phyloP scores from a whole-genome alignment of 2,329 filamentous ascomycete genomes.

The Microascus cirrosus region DNA sequence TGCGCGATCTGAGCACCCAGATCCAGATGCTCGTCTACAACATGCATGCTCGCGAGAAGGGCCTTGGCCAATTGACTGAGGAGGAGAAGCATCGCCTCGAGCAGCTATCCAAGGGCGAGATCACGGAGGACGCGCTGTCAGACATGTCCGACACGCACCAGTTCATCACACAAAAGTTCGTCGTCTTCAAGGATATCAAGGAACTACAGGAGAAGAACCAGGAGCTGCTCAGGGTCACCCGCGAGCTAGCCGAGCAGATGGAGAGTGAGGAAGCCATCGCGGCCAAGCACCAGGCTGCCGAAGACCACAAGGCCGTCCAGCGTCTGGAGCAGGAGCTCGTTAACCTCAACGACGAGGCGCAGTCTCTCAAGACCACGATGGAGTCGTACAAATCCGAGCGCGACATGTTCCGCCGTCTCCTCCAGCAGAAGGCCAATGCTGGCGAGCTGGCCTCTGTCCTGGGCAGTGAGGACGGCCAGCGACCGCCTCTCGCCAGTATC shows the following conservation, averaged over 20 bases:
- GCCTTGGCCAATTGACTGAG: conserved; percentile 56
- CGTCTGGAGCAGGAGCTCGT: conserved; percentile 61
- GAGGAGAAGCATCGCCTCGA: conserved; percentile 68
- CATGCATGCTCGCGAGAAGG: conserved; percentile 70
- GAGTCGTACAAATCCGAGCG: conserved; percentile 93
- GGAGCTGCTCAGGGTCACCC: conserved; percentile 69
- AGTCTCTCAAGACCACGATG: conserved; percentile 69
- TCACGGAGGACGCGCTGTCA: conserved; percentile 57
- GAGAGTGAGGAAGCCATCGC: conserved; percentile 78
- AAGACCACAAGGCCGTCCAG: conserved; percentile 62
- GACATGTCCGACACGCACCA: conserved; percentile 76
- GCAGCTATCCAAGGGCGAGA: conserved; percentile 64
- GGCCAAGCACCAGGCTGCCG: conserved; percentile 49
- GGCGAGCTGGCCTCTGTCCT: conserved; percentile 58
- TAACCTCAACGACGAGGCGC: conserved; percentile 72
- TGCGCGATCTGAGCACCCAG: conserved; percentile 82
- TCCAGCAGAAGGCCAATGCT: conserved; percentile 57
- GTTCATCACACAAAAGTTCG: conserved; percentile 82
- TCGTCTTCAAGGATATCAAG: conserved; percentile 74
- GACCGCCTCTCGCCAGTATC: conserved; percentile 45
- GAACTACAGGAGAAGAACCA: conserved; percentile 84
- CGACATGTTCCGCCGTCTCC: conserved; percentile 93
- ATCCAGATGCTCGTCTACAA: conserved; percentile 86
- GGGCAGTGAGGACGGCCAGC: conserved; percentile 48
- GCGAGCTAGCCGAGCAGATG: conserved; percentile 77